Evolutionary conservation across 2,329 filamentous ascomycete genomes (phyloP), one percentile per base, ranked within the genome.

Genomic region (Proliferodiscus dingleyae): DNA sequence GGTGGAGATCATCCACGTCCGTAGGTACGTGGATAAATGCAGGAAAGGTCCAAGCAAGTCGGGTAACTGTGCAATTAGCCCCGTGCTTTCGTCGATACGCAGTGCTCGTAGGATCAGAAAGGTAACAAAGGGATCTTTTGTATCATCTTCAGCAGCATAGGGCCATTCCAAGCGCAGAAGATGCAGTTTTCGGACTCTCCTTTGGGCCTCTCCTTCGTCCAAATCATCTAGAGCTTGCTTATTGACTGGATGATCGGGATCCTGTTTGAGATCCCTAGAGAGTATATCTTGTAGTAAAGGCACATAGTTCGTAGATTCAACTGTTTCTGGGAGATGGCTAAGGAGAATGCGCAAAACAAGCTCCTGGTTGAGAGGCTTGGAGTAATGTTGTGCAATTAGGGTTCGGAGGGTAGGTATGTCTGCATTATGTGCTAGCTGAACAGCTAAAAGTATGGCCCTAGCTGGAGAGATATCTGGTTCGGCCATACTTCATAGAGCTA

Each of bases 241-340:
- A 59, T 87, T 80, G 37, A 87, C 53, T 5, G 61, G 41, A 7
- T 61, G 60, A 13, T 74, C 68, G 33, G 68, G 58, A 19, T 68
- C 61, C 22, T 64, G 53, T 8, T 22, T 23, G 22, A 58, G 24
- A 26, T 44, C 43, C 15, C 53, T 57, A 19, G 49, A 50, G 42
- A 51, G 37, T 49, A 89, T 67, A 42, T 80, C 73, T 55, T 75
- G 66, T 15, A 89, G 60, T 41, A 87, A 76, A 11, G 69, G 68
- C 15, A 78, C 69, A 61, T 90, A 90, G 37, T 71, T 63, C n/a
- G 66, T 66, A 4, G 87, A 80, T 4, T 77, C 76, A 4, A 80
- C 61, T 34, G 77, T 83, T 64, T 91, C 87, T 21, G 89, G 88
- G 1, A 94, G 73, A 61, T 84, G 87, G 16, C 83, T 87, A 37